phyloP scores from a whole-genome alignment of 768 basidiomycete genomes.

The Mycena floridula region DNA sequence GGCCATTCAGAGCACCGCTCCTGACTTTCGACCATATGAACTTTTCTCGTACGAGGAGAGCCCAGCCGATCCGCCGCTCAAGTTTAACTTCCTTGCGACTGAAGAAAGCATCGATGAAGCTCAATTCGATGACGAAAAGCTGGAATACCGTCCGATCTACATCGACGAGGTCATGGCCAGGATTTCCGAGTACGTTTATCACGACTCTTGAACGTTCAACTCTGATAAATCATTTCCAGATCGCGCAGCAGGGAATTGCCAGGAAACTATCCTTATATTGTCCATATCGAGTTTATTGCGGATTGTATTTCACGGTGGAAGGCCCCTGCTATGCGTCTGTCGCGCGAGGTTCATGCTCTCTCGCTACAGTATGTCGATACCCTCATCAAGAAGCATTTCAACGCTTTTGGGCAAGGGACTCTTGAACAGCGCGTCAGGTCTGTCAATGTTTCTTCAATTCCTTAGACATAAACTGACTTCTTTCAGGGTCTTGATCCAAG shows the following conservation, averaged over 20 bases:
- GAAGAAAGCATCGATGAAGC: slow-evolving; percentile 4
- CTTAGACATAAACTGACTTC: slow-evolving; percentile 7
- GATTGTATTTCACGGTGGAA: slow-evolving; percentile 41
- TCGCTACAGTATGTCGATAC: slow-evolving; percentile 32
- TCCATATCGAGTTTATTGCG: slow-evolving; percentile 45
- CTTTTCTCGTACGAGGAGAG: slow-evolving; percentile 9
- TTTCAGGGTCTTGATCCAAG: not conserved
- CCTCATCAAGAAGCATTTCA: slow-evolving; percentile 46
- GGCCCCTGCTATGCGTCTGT: slow-evolving; percentile 40
- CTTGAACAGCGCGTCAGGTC: not conserved
- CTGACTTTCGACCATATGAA: slow-evolving; percentile 50
- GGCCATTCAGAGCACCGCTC: slow-evolving; percentile 46
- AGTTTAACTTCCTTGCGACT: slow-evolving; percentile 32
- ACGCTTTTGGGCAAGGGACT: slow-evolving; percentile 41
- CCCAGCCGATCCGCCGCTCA: slow-evolving; percentile 8
- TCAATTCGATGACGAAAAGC: not conserved
- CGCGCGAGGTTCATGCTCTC: slow-evolving; percentile 28
- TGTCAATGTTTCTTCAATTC: slow-evolving; percentile 3
- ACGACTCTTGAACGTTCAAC: too few species aligned
- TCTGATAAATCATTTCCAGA: slow-evolving; percentile 27
- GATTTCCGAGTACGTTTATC: slow-evolving; percentile 43
- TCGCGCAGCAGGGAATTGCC: slow-evolving; percentile 69
- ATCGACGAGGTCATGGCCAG: slow-evolving; percentile 46
- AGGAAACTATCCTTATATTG: slow-evolving; percentile 57
- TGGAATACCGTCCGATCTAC: slow-evolving; percentile 27